Base-by-base conservation (phyloP, 306 rosid genomes). In the Castanea sativa region DNA sequence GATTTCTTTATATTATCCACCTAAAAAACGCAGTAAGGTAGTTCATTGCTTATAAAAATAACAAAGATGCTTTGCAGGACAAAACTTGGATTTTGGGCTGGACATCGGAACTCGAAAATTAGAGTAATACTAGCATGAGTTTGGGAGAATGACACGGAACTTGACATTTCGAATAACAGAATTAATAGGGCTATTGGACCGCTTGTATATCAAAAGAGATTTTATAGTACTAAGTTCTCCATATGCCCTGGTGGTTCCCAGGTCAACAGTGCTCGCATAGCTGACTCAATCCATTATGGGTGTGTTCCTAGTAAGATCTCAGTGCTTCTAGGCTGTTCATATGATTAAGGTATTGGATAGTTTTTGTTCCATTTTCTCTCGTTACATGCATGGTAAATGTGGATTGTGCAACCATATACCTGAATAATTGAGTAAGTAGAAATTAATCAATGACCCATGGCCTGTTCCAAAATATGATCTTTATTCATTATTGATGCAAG, bases 221-320 rank as follows among this genome's bases (percentile, higher is more conserved):
- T 95, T 78, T 95, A 95, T 82, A 85, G 78, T 64, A 95, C 89
- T 51, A 95, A 91, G 81, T 93, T 90, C 82, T 95, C 97, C 83
- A 91, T 95, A 80, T 95, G 99, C 86, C 99, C 99, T 67, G 98
- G 99, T 55, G 99, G 99, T 76, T 95, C 99, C 43, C 99, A 95
- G 86, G 99, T 95, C 71, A 95, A 95, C 76, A 95, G 99, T 84
- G 98, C 99, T 75, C 98, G 99, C 51, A 90, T 92, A 78, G 79
- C 94, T 38, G 99, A 95, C 78, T 90, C 98, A 79, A 95, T 95
- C 78, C 99, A 95, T 86, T 95, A 90, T 81, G 99, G 99, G 81
- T 95, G 99, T 87, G 88, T 93, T 63, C 99, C 99, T 21, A 97
- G 99, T 95, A 82, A 83, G 90, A 78, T 35, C 72, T 38, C 45